Evolutionary conservation across 1,284 basidiomycete genomes (phyloP), one percentile per base, ranked within the genome.

Genomic region (Pisolithus thermaeus): DNA sequence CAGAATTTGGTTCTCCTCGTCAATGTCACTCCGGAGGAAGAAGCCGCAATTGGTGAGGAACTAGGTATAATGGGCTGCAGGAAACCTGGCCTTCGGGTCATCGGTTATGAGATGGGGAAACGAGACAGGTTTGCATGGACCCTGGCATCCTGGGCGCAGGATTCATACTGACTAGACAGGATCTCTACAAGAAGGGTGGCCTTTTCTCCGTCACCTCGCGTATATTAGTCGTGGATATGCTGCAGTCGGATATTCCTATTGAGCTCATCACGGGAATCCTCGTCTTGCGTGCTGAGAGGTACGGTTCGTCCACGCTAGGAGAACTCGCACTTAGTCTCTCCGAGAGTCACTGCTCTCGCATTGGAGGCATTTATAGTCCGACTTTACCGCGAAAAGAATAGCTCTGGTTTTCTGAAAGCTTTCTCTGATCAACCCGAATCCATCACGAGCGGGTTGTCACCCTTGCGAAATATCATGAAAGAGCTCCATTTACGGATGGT

Each of bases 401-500:
- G 80, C 67, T 79, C 77, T 4, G 96, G 95, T 1, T 99, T 98
- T 67, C 72, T 97, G 56, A 98, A 99, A 69, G 97, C 94, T 0
- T 98, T 99, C 65, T 93, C 93, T 0, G 96, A 98, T 66, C 87
- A 97, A 59, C 93, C 96, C 0, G 96, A 99, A 66, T 83, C 88
- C 54, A 97, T 99, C 56, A 93, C 90, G 0, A 90, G 85, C 58
- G 95, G 95, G 0, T 72, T 98, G 63, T 92, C 89, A 1, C 95
- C 96, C 0, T 73, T 99, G 18, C 90, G 90, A 62, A 93, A 88
- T 45, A 90, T 97, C 55, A 84, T 99, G 77, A 90, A 93, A 57
- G 93, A 97, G 66, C 78, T 99, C 3, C 91, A 92, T 58, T 75
- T 99, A 51, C 82, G 90, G 23, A 85, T 79, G 11, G 93, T 96